These are phyloP conservation scores for Apiotrichum montevideense DNA, from an alignment of 1,284 basidiomycete genomes.

Conservation along the genomic window DNA sequence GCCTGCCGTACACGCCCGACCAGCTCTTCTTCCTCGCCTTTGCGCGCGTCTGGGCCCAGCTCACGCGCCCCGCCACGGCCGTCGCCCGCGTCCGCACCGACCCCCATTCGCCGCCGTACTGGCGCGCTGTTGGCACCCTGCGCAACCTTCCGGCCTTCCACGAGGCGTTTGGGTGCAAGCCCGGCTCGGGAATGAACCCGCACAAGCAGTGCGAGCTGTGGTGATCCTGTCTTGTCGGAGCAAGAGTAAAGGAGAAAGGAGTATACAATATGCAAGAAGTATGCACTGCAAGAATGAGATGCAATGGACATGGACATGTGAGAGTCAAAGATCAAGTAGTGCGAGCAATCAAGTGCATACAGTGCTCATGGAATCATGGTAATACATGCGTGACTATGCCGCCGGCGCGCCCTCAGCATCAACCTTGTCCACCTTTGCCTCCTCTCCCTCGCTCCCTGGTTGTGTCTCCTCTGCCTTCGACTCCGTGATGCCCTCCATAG, in stretches of 20 bases:
- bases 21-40: conserved; percentile 88
- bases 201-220: conserved; percentile 39
- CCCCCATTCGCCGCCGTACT: conserved; percentile 74
- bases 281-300: too few relatives aligned
- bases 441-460: background rate
- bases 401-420: background rate
- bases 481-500: too few relatives aligned
- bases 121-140: conserved; percentile 74
- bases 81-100: conserved; percentile 75
- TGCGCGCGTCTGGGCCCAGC: conserved; percentile 45
- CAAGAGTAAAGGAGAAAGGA: too few relatives aligned
- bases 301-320: too few relatives aligned
- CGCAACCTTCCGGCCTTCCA: conserved; percentile 48
- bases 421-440: background rate
- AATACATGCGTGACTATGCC: background rate
- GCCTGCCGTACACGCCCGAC: conserved; percentile 70
- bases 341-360: too few relatives aligned
- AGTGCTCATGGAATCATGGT: too few relatives aligned
- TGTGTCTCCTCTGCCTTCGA: background rate
- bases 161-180: conserved; percentile 44
- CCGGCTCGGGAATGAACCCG: conserved; percentile 39
- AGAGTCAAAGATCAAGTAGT: too few relatives aligned
- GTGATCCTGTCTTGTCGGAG: conserved; percentile 10
- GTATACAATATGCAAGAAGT: too few relatives aligned
- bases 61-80: conserved; percentile 48